Base-by-base conservation (phyloP, 768 basidiomycete genomes). In the Calocybe cyanea region DNA sequence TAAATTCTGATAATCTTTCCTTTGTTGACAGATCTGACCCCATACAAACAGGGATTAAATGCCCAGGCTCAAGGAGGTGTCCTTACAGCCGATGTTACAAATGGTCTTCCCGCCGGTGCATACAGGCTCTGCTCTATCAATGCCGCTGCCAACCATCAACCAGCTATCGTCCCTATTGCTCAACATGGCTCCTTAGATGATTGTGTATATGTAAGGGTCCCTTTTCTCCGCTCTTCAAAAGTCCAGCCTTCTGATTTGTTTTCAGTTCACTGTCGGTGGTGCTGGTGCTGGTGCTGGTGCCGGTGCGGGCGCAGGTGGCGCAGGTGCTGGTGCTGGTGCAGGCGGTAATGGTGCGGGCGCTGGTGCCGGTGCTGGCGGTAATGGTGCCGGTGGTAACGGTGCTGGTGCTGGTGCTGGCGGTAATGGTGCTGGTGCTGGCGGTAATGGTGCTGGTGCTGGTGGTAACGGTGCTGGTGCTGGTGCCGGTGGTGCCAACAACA, bases 171-270 rank as follows among this genome's bases (percentile, higher is more conserved):
- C 35, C 69, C 81, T 14, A 60, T 85, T 38, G 81, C 76, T 14
- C 81, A 80, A 53, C 84, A 80, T 51, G 81, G 82, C 48, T 61
- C 65, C 17, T 57, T 81, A 24, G 80, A 85, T 58, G 83, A 87
- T 56, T 68, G 66, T 40, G 58, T 78, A 61, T 84, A 84, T 62
- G 76, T 82, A 50, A 52, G 43, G 13, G 34, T 43, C 49, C 15
- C 19, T 30, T 28, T 51, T 34, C 7, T 20, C 30, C 41, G 0
- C 25, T 6, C 25, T 28, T 11, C 25, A 28, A 5, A 28, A 4
- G 15, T n/a, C 42, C 17, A 41, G 37, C 50, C 30, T 24, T 34
- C 18, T 44, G 20, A 41, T 31, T 51, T 38, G 41, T 41, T 39
- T 31, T 25, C 41, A 67, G 68, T 69, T 70, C 56, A 69, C 67